phyloP scores from a whole-genome alignment of 441 rosid genomes.

The Melastoma candidum region DNA sequence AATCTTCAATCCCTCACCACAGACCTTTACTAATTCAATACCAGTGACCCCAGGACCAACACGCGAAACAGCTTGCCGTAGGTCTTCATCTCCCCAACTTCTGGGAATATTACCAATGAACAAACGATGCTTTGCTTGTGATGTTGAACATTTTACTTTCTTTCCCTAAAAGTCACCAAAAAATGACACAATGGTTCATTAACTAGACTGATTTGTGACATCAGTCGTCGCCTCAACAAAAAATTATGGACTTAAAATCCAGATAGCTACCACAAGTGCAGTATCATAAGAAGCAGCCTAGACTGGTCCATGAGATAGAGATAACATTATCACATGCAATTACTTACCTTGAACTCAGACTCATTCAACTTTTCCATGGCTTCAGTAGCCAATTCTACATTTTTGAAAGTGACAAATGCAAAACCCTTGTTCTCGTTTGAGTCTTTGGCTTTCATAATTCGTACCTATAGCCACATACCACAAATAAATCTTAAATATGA shows the following conservation, averaged over 20 bases:
- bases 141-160: constrained; percentile 74
- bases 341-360: constrained; percentile 59
- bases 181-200: constrained; percentile 12
- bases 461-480: constrained; percentile 42
- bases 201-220: constrained; percentile 7
- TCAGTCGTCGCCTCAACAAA: background rate
- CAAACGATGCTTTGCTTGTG: constrained; percentile 84
- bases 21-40: constrained; percentile 81
- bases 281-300: no score
- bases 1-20: constrained; percentile 8
- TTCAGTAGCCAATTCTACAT: constrained; percentile 67
- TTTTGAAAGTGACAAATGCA: constrained; percentile 87
- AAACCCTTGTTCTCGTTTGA: constrained; percentile 73
- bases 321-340: background rate
- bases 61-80: constrained; percentile 44
- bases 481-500: background rate
- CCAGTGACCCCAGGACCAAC: constrained; percentile 76
- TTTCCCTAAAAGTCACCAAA: constrained; percentile 40
- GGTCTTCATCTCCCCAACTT: constrained; percentile 65
- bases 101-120: constrained; percentile 93
- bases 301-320: background rate
- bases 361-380: constrained; percentile 74
- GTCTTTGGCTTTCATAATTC: constrained; percentile 88
- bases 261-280: no score
- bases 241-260: no score